Conservation (phyloP, 495 filamentous ascomycete genomes). For the Parathielavia hyrcaniae region DNA sequence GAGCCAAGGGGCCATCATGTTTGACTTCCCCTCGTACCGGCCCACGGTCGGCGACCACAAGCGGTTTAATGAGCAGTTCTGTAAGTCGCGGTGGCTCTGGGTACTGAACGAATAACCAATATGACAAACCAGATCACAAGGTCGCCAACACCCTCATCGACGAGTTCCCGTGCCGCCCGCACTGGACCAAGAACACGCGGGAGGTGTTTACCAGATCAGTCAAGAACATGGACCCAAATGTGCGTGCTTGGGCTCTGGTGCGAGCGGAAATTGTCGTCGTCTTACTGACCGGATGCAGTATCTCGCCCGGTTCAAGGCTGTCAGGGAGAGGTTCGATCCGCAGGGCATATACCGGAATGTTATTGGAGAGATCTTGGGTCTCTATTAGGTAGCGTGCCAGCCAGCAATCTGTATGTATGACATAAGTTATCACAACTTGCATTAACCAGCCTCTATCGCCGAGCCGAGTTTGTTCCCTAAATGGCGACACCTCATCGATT, state of each 20-base stretch:
- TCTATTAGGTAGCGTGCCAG: too few species aligned
- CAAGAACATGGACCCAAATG: slow-evolving; percentile 42
- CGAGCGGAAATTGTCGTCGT: neutral
- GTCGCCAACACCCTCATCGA: slow-evolving; percentile 44
- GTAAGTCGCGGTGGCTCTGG: slow-evolving; percentile 24
- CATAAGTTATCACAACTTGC: too few species aligned
- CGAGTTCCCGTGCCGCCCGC: slow-evolving; percentile 45
- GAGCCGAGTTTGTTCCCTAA: too few species aligned
- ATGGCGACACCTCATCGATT: too few species aligned
- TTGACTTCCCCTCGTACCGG: slow-evolving; percentile 45
- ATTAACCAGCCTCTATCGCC: too few species aligned
- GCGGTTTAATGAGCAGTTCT: slow-evolving; percentile 47
- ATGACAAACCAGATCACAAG: slow-evolving; percentile 30
- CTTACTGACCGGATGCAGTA: slow-evolving; percentile 23
- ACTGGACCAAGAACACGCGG: slow-evolving; percentile 50
- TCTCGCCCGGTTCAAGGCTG: slow-evolving; percentile 41
- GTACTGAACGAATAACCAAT: neutral
- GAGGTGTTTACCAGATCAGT: slow-evolving; percentile 40
- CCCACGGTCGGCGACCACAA: slow-evolving; percentile 42
- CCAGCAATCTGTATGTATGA: too few species aligned
- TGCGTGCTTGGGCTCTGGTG: slow-evolving; percentile 13
- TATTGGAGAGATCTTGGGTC: slow-evolving; percentile 42
- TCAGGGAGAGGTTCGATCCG: slow-evolving; percentile 42
- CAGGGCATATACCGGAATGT: slow-evolving; percentile 43
- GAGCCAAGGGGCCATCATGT: slow-evolving; percentile 48